Base-by-base conservation (phyloP, 2,329 filamentous ascomycete genomes). In the Ophiostoma sp. region DNA sequence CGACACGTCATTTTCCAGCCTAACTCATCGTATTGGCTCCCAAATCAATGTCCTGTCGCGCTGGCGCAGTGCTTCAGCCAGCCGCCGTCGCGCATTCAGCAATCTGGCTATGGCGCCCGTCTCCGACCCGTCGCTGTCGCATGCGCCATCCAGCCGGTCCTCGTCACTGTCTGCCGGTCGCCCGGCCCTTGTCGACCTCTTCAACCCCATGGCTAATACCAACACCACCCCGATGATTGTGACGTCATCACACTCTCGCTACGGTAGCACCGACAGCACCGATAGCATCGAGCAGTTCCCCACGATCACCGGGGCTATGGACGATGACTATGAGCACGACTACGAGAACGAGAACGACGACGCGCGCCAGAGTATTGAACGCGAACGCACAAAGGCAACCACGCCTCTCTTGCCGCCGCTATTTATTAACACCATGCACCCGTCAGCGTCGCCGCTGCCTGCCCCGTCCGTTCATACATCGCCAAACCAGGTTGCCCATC, bases 391-490 rank as follows among this genome's bases (percentile, higher is more conserved):
- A 62, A 77, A 91, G 74, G 90, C 92, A 0, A 90, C 90, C 4
- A 97, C 94, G 2, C 94, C 94, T 54, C 84, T 97, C 8, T 84
- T 97, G 1, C 94, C 94, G 8, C 94, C 94, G 0, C 84, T 95
- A 48, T 86, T 96, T 81, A 88, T 86, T 36, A 85, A 86, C 64
- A 27, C 39, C 8, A 52, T 54, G 13, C 80, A 83, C 31, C 80
- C 84, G 0, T 57, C 66, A 0, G 31, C 72, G 11, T 67, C 79
- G 15, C 78, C 80, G 54, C 76, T 76, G n/a, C 76, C 73, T 3
- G 81, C 86, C 60, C 84, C 87, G 0, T 84, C 85, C 1, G 48
- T 69, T 1, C 83, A 90, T 41, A 86, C 91, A 71, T 96, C 93
- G 8, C 93, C 94, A n/a, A 82, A 96, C 35, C 92, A 96, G 78